Base-by-base conservation (phyloP, 2,329 filamentous ascomycete species). In the Diaporthe destruens region DNA sequence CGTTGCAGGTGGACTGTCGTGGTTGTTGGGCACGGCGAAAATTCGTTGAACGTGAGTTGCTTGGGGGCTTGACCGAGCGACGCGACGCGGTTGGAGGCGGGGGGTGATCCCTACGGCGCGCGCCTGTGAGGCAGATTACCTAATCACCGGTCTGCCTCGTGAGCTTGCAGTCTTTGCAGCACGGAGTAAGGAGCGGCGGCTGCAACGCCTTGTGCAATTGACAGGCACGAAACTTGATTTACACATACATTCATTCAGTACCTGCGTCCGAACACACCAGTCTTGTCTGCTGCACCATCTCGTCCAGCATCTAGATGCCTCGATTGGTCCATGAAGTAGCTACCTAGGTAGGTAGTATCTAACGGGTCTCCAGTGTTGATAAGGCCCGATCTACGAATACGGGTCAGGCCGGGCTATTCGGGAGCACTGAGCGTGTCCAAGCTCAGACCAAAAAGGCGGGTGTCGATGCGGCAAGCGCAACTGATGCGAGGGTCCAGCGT, bases 41-140 rank as follows among this genome's bases (percentile, higher is more conserved):
- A 65, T n/a, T 51, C 25, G 47, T 42, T 36, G 49, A 72, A 23
- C 51, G 56, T 47, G 56, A 23, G 44, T 36, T 56, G 39, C 69
- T 47, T 71, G 69, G 34, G 23, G 71, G 72, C 53, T 72, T 55
- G 11, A 32, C 47, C 29, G 36, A 57, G 53, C 39, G 57, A 74
- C 72, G 72, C 72, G 72, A 72, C 72, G 69, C 69, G 72, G 71
- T 70, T 59, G 42, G 44, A 25, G 68, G 61, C 20, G 61, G 47
- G 61, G 61, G 42, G 18, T 4, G 3, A 51, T 49, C 25, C 59
- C 32, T 23, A 8, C n/a, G 32, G 32, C 61, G 61, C 61, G 61
- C 61, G 61, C 61, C 47, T 53, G 14, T 16, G 4, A 39, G n/a
- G 61, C 18, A 20, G 61, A 36, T 66, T 66, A 66, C 47, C n/a